These are phyloP conservation scores for Penicillium sp. DNA, from an alignment of 2,329 filamentous ascomycete species.

Conservation along the genomic window DNA sequence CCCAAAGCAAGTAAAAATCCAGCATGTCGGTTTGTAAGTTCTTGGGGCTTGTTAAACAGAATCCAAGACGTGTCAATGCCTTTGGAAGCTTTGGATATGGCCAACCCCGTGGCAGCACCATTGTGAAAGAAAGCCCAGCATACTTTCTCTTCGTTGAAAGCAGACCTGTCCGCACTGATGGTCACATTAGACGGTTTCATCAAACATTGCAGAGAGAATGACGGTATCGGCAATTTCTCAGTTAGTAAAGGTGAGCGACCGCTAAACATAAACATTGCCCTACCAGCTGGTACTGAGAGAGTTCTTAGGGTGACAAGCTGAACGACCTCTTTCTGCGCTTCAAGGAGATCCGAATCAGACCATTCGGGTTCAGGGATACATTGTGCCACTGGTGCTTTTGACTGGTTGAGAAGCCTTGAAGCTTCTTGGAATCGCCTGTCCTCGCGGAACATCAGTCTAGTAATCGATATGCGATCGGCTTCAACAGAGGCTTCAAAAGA, in stretches of 20 bases:
- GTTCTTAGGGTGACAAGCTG: slow-evolving; percentile 83
- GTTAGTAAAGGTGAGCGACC: slow-evolving; percentile 84
- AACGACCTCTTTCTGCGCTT: slow-evolving; percentile 87
- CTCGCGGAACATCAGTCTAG: slow-evolving; percentile 82
- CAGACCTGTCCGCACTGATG: slow-evolving; percentile 82
- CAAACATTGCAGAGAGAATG: slow-evolving; percentile 86
- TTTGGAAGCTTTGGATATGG: slow-evolving; percentile 82
- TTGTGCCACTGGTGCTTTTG: slow-evolving; percentile 72
- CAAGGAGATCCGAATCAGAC: slow-evolving; percentile 81
- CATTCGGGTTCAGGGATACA: slow-evolving; percentile 70
- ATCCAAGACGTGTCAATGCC: slow-evolving; percentile 99
- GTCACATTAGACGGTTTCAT: slow-evolving; percentile 91
- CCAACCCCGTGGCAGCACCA: slow-evolving; percentile 85
- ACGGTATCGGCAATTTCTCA: slow-evolving; percentile 82
- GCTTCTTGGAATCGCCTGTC: slow-evolving; percentile 88
- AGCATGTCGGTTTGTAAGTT: slow-evolving; percentile 92
- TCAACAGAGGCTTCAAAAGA: slow-evolving; percentile 76
- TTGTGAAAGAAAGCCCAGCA: slow-evolving; percentile 99
- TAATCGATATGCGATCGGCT: slow-evolving; percentile 76
- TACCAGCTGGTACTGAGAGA: slow-evolving; percentile 80
- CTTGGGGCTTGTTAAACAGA: slow-evolving; percentile 90
- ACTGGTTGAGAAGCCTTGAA: slow-evolving; percentile 76
- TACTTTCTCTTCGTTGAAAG: slow-evolving; percentile 92
- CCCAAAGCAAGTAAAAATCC: slow-evolving; percentile 88
- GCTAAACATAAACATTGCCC: slow-evolving; percentile 83